Percentiles rank a stretch among this genome's conserved stretches.
Conservation (phyloP, 2,329 filamentous ascomycete species). For the Ceratocystis eucalypticola region DNA sequence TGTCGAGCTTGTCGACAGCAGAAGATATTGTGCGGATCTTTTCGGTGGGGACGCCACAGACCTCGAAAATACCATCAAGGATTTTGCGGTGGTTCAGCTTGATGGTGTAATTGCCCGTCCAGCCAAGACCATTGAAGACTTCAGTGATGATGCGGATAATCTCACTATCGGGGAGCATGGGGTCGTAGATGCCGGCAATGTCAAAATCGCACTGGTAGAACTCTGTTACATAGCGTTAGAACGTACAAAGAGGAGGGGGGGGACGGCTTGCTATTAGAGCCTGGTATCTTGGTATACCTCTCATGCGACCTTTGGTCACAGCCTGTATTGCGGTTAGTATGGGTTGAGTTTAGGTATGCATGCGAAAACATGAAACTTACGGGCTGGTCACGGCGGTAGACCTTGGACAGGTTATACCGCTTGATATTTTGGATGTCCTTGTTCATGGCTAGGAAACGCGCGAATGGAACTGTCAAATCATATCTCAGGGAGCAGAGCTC, state of each 20-base stretch:
- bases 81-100: slow-evolving; percentile 93
- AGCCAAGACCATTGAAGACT: slow-evolving; percentile 21
- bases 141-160: slow-evolving; percentile 64
- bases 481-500: slow-evolving; percentile 64
- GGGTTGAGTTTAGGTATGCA: not conserved
- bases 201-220: slow-evolving; percentile 98
- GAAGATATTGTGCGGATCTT: slow-evolving; percentile 83
- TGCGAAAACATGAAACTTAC: slow-evolving; percentile 18
- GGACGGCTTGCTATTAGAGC: not conserved
- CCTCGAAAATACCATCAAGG: slow-evolving; percentile 79
- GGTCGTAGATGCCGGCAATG: slow-evolving; percentile 68
- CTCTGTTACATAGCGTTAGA: slow-evolving; percentile 34
- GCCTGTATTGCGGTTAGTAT: slow-evolving; percentile 41
- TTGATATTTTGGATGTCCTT: slow-evolving; percentile 70
- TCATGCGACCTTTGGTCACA: slow-evolving; percentile 82
- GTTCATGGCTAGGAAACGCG: slow-evolving; percentile 89
- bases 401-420: slow-evolving; percentile 90
- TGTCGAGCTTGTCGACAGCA: slow-evolving; percentile 92
- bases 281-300: slow-evolving; percentile 26
- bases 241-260: no score
- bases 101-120: slow-evolving; percentile 55
- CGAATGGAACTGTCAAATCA: slow-evolving; percentile 80
- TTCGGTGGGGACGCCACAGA: slow-evolving; percentile 74
- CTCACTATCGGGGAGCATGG: slow-evolving; percentile 87
- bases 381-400: slow-evolving; percentile 38